These are phyloP conservation scores for Eucalyptus urophylla DNA, from an alignment of 345 rosid species.

Conservation along the genomic window DNA sequence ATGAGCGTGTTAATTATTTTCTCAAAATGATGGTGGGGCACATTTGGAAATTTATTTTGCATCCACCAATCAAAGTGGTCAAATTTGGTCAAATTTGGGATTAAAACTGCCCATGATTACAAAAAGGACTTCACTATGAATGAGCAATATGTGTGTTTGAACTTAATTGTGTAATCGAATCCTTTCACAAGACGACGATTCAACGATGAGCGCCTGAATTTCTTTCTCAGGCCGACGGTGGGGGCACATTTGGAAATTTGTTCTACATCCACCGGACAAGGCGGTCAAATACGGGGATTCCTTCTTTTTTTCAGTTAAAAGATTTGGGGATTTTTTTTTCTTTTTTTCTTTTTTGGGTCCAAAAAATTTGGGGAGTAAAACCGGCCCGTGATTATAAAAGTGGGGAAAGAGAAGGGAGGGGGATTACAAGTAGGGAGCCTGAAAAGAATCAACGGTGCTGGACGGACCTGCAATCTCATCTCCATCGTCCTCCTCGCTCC, in stretches of 20 bases:
- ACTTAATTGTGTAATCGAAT: background rate
- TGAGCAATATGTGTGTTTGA: background rate
- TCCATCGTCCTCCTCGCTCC: slow-evolving; percentile 40
- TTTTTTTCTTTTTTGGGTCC: no score
- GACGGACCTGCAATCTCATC: slow-evolving; percentile 23
- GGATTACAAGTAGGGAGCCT: background rate
- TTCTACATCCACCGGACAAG: background rate
- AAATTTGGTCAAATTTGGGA: background rate
- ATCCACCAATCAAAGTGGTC: background rate
- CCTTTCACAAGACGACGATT: background rate
- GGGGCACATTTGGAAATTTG: background rate
- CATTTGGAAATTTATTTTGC: background rate
- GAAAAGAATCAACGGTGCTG: slow-evolving; percentile 1
- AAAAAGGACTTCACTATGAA: background rate
- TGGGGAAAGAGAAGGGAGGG: no score
- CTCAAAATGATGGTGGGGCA: fast-evolving
- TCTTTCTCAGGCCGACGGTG: background rate
- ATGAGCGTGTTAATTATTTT: background rate
- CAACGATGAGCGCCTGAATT: background rate
- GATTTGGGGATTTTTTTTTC: no score
- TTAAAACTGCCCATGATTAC: background rate
- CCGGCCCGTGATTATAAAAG: background rate
- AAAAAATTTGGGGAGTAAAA: background rate
- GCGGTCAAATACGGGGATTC: background rate
- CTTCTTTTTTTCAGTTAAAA: no score